Evolutionary conservation across 148 eudicot species (phyloP).

Genomic region (Fagopyrum homotropicum): DNA sequence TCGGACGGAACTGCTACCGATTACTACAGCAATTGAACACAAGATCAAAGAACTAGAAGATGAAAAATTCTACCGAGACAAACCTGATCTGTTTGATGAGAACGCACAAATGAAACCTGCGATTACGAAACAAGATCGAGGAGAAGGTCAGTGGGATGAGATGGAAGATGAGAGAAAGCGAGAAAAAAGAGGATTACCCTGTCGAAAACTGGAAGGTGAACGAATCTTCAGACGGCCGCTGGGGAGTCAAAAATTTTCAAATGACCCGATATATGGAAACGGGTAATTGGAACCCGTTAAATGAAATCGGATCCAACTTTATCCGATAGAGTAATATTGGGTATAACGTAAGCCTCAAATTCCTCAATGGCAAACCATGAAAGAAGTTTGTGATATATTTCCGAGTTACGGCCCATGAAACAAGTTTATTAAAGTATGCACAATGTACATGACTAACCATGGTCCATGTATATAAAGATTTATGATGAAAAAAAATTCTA

Average conservation of each 20-base stretch:
- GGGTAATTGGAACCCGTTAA: too few species aligned
- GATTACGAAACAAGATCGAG: not conserved
- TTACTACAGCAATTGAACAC: not conserved
- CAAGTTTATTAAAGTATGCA: too few species aligned
- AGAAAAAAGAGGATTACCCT: constrained; percentile 5
- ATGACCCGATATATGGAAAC: too few species aligned
- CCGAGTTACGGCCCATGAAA: too few species aligned
- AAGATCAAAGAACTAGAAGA: constrained; percentile 3
- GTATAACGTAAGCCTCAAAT: too few species aligned
- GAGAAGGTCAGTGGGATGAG: not conserved
- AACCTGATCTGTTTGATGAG: constrained; percentile 10
- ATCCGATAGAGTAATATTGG: too few species aligned
- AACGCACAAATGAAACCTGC: constrained; percentile 6
- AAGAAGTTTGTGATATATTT: not conserved
- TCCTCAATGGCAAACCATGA: not conserved
- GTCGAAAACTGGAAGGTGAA: not conserved
- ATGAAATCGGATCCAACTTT: too few species aligned
- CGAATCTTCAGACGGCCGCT: not conserved
- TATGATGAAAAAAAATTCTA: too few species aligned
- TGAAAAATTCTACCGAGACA: not conserved
- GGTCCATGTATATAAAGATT: too few species aligned
- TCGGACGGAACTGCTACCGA: too few species aligned
- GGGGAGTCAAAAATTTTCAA: not conserved
- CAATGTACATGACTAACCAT: too few species aligned
- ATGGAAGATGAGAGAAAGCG: not conserved